Base-by-base conservation (phyloP, 371 early-diverging fungal genomes). In the Mucor indicus region DNA sequence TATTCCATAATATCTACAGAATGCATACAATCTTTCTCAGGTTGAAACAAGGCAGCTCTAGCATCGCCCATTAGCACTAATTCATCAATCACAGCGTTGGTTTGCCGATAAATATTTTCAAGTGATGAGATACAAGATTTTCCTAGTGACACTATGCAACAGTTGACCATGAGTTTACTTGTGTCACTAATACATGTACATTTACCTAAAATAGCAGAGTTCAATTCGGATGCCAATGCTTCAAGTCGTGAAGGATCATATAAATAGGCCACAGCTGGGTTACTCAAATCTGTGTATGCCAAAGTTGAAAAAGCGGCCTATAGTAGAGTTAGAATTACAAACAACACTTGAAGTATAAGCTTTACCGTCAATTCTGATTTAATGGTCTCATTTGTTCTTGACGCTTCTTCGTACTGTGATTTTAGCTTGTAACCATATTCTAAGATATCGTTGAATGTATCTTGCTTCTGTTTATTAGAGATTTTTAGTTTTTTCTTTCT, bases 131-230 rank as follows among this genome's bases (percentile, higher is more conserved):
- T 58, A 13, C 53, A 63, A 15, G 64, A 62, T 39, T 53, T 55
- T 9, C 55, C 49, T 22, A 66, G 60, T 19, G 55, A 54, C 1
- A 50, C 70, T 67, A 41, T 29, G 31, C 11, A 13, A 7, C 41
- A 29, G 23, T 2, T 9, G 7, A 30, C 22, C 1, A 27, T 1
- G 12, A 17, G 40, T 33, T 33, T 11, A 15, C n/a, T 9, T 4
- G 10, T 33, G 5, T 11, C 5, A 9, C 4, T 33, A 13, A 40
- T 40, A 20, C 32, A 19, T 30, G 25, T n/a, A 15, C 19, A 15
- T 65, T 56, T 63, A 80, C 80, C 79, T 12, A 90, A 66, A 38
- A 93, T 86, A 6, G 88, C 89, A 30, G 72, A 60, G 53, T 91
- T 90, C 12, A 91, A 64, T 9, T 78, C 67, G 21, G 78, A 75